Evolutionary conservation across 2,329 filamentous ascomycete genomes (phyloP), one percentile per base, ranked within the genome.

Genomic region (Stachybotrys elegans): DNA sequence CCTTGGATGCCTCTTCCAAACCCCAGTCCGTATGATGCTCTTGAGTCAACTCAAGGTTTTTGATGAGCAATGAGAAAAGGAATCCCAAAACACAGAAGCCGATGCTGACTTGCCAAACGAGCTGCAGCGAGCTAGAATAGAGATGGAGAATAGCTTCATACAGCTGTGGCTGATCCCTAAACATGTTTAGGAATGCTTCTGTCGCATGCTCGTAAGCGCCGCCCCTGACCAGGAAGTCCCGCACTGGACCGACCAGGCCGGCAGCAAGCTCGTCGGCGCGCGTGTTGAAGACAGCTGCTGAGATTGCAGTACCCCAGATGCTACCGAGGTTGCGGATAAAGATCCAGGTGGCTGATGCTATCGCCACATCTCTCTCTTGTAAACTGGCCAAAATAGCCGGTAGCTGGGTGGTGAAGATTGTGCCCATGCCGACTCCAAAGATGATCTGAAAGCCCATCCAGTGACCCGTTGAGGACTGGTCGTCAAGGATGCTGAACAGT

Each of bases 241-340:
- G 25, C 25, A 29, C 25, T 29, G 8, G 9, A 8, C 14, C 25
- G 25, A 9, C 25, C 25, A 29, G 14, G 8, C 25, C 25, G 14
- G 25, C 8, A 14, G 25, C 25, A 29, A 29, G 25, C 14, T 29
- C 25, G 8, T 29, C 25, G 14, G 25, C 25, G 8, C 25, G 8
- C 8, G 25, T 50, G 22, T 55, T 57, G 43, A 56, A 74, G 22
- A 73, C 59, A 5, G 64, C 59, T 2, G 61, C 62, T 0, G 68
- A 64, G 20, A 78, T 66, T 0, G 70, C 59, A 2, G 71, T 62
- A 9, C 71, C 74, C 56, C 74, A 69, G 4, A 70, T 66, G n/a
- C 60, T 53, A 3, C 74, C 75, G 22, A 78, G 67, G 43, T 57
- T 66, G 31, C 73, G 65, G 45, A 72, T 53, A 46, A 78, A 78